phyloP scores from a whole-genome alignment of 129 eudicot genomes.

The Scalesia atractyloides region DNA sequence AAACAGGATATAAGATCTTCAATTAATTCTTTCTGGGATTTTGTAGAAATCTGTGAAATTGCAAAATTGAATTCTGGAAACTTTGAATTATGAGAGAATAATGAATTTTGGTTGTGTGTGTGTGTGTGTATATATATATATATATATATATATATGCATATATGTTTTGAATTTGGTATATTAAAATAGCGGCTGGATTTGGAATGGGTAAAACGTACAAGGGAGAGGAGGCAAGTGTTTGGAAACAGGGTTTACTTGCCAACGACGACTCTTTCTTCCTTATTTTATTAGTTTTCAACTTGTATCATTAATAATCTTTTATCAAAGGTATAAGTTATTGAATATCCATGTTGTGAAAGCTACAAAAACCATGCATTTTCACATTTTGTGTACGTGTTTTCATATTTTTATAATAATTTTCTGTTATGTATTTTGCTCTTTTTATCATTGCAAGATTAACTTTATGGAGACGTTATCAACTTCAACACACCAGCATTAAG shows the following conservation, averaged over 20 bases:
- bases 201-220: conserved; percentile 40
- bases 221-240: conserved; percentile 33
- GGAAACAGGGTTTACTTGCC: conserved; percentile 55
- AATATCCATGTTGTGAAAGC: not conserved
- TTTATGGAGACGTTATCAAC: not conserved
- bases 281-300: conserved; percentile 4
- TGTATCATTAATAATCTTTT: not conserved
- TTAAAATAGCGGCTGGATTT: conserved; percentile 27
- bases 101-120: conserved; percentile 9
- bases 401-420: not conserved
- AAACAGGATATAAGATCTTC: conserved; percentile 16
- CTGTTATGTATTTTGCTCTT: not conserved
- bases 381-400: not conserved
- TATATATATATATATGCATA: not conserved
- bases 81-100: conserved; percentile 4
- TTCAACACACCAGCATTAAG: not conserved
- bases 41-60: not conserved
- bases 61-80: conserved; percentile 16
- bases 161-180: not conserved
- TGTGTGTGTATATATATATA: not conserved
- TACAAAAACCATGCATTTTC: not conserved
- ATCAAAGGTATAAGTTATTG: not conserved
- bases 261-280: conserved; percentile 47
- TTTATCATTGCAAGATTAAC: not conserved
- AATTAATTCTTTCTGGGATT: not conserved